Base-by-base conservation (phyloP, 306 rosid genomes). In the Citrullus amarus region DNA sequence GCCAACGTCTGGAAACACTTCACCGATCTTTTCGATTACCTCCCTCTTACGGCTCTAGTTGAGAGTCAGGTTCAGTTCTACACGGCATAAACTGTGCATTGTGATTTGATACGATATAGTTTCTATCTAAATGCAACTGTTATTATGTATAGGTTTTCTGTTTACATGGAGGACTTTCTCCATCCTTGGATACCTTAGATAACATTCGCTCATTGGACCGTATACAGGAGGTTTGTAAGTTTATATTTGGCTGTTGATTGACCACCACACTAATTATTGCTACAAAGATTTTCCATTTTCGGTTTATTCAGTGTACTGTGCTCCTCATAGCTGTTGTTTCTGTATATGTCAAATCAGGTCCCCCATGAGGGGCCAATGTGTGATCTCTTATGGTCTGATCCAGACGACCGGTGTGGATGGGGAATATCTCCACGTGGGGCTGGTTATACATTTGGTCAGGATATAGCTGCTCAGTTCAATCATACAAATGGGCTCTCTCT, bases 301-400 rank as follows among this genome's bases (percentile, higher is more conserved):
- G 75, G 51, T 34, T 9, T 30, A 22, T 75, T 76, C 79, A 81
- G 55, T 60, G 66, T 60, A 25, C 9, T 22, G 70, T 9, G 28
- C 51, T 54, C 44, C 57, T 63, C 38, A 57, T 53, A 75, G 66
- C 57, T 75, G 81, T 79, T 28, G 78, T 82, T 72, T 72, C 43
- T 50, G 20, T 25, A 70, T 11, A 44, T 70, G 32, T 68, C 30
- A 78, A 44, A n/a, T 46, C 83, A 94, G 98, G 97, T 92, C 85
- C 98, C 98, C 9, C 98, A 95, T 54, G 98, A 95, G 90, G 98
- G 98, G 78, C 98, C 98, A 3, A 95, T 95, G 98, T 95, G 98
- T 70, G 98, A 95, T 72, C 96, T 95, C 75, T 86, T 95, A 78
- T 95, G 98, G 98, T 95, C 98, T 75, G 98, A 95, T 86, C 98